Evolutionary conservation across 1,284 basidiomycete genomes (phyloP).

Genomic region (Cryptococcus wingfieldii): DNA sequence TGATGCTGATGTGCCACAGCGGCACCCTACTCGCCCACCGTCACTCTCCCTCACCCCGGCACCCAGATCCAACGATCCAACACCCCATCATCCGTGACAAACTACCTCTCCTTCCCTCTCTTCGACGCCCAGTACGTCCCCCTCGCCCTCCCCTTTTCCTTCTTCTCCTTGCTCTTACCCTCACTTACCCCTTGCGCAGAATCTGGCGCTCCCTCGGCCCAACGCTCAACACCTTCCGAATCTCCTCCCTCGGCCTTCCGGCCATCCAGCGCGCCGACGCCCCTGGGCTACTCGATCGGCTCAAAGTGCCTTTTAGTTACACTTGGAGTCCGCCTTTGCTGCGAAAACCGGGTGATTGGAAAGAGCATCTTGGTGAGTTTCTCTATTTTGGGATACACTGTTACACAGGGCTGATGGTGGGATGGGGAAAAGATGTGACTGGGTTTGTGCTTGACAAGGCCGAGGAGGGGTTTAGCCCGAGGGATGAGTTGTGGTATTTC

Average conservation of each 20-base stretch:
- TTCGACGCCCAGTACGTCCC: conserved; percentile 53
- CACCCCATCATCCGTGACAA: conserved; percentile 55
- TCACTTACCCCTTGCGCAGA: background rate
- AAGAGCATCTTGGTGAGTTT: conserved; percentile 58
- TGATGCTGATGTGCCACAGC: conserved; percentile 42
- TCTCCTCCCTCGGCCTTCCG: conserved; percentile 54
- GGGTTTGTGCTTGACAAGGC: conserved; percentile 46
- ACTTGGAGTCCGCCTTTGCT: conserved; percentile 63
- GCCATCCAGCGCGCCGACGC: conserved; percentile 54
- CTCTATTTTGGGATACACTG: conserved; percentile 52
- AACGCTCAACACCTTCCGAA: conserved; percentile 60
- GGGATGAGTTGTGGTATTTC: background rate
- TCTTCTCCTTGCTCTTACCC: background rate
- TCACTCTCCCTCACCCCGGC: conserved; percentile 61
- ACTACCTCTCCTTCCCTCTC: conserved; percentile 58
- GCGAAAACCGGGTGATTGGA: conserved; percentile 62
- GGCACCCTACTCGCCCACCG: conserved; percentile 66
- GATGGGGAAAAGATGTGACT: conserved; percentile 56
- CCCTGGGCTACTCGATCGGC: conserved; percentile 56
- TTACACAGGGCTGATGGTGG: conserved; percentile 48
- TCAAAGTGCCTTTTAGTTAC: conserved; percentile 66
- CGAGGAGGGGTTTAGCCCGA: too few relatives aligned
- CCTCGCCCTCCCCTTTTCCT: background rate
- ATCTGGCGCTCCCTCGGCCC: conserved; percentile 54
- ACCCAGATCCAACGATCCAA: conserved; percentile 58